Evolutionary conservation across 805 yeast species (phyloP), one percentile per base, ranked within the genome.

Genomic region (Cyberlindnera meyerae): DNA sequence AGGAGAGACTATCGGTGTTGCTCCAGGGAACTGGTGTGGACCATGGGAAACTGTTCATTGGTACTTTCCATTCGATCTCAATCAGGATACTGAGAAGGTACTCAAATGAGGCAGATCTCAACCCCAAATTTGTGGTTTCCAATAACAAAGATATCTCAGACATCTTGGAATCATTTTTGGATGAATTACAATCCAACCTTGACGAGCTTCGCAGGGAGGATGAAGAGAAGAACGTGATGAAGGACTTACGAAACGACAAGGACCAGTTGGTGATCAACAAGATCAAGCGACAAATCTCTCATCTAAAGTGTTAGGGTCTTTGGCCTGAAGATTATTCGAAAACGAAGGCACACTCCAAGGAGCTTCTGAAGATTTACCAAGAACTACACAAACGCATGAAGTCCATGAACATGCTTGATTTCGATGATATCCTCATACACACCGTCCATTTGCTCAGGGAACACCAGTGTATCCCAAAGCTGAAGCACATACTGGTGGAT

Each of bases 1-100:
- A 65, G 11, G 81, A 75, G 22, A 66, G 97, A 28, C 59, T 90
- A 14, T 38, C 34, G 0, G 30, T 17, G 4, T 25, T 73, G 34
- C 48, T 77, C 7, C 33, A 51, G 6, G 55, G 58, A 3, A 44
- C 60, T 3, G 49, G 44, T 3, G 52, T 63, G 1, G 60, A 66
- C 24, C 45, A 66, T 4, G 55, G 64, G 1, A 66, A 68, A 31
- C 57, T 90, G 15, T 60, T 79, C 39, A 75, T 89, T 24, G 97
- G 97, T 2, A 93, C 97, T 0, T 90, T 90, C 57, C 98, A 90
- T 57, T 76, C 94, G 33, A 70, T 90, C 12, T 86, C 96, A 53
- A 70, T 70, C 40, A 60, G 77, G 30, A 65, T 82, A 22, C 57
- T 88, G 20, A 65, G 70, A 40, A 63, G 62, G 16, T 73, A 73